These are phyloP conservation scores for Scolecobasidium constrictum DNA, from an alignment of 2,329 filamentous ascomycete genomes.

Conservation along the genomic window DNA sequence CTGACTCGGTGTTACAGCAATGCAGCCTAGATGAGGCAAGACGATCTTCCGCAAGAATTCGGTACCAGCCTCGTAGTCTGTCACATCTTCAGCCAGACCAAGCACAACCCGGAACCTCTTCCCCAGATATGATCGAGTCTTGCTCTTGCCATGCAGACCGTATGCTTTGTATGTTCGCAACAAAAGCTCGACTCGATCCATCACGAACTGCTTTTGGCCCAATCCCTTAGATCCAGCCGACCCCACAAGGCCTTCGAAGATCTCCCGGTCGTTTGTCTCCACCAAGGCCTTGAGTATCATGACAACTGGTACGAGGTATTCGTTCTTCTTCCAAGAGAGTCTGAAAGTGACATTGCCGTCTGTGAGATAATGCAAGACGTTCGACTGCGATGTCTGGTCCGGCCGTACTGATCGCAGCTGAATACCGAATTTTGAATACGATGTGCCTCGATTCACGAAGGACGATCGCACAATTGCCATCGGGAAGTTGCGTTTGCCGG, in stretches of 20 bases:
- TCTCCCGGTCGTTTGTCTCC: constrained; percentile 92
- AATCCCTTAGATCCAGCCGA: constrained; percentile 63
- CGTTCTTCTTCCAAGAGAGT: constrained; percentile 96
- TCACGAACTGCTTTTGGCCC: constrained; percentile 78
- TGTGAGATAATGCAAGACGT: constrained; percentile 87
- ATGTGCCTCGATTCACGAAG: constrained; percentile 74
- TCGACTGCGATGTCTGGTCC: constrained; percentile 97
- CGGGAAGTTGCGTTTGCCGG: constrained; percentile 86
- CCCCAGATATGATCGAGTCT: constrained; percentile 79
- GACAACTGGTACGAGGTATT: constrained; percentile 90
- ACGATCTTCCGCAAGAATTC: constrained; percentile 88
- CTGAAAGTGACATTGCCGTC: constrained; percentile 96
- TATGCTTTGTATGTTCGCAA: constrained; percentile 91
- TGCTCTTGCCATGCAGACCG: constrained; percentile 66
- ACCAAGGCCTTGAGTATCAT: constrained; percentile 94
- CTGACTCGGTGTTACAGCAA: constrained; percentile 72
- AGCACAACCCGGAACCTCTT: constrained; percentile 85
- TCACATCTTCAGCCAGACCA: constrained; percentile 71
- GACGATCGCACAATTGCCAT: constrained; percentile 88
- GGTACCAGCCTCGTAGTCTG: constrained; percentile 78
- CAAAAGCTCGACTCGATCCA: constrained; percentile 84
- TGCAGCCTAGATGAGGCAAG: constrained; percentile 79
- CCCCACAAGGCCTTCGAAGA: constrained; percentile 88
- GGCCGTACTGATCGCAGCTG: constrained; percentile 85
- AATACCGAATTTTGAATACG: constrained; percentile 84